These are phyloP conservation scores for Aureobasidium sp. DNA, from an alignment of 2,329 filamentous ascomycete species.

Conservation along the genomic window DNA sequence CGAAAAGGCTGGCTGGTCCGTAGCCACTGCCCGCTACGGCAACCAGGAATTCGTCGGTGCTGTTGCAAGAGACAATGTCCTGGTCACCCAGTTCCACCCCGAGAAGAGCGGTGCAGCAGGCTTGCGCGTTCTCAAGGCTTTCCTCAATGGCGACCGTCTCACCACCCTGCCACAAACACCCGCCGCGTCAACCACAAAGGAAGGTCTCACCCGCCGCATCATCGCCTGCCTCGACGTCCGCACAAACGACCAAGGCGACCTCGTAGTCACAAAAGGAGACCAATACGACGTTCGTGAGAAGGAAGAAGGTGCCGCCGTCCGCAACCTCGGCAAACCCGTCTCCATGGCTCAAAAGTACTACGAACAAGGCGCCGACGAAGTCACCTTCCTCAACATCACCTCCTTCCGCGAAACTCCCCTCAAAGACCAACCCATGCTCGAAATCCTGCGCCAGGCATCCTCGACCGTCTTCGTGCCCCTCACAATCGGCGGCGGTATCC, in stretches of 20 bases:
- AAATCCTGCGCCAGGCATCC: constrained; percentile 78
- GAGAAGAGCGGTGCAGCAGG: constrained; percentile 94
- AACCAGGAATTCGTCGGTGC: constrained; percentile 87
- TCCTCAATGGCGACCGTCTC: constrained; percentile 65
- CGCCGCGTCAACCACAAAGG: constrained; percentile 31
- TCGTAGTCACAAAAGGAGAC: constrained; percentile 97
- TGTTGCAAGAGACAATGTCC: constrained; percentile 74
- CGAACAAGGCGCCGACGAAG: constrained; percentile 90
- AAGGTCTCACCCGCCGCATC: constrained; percentile 82
- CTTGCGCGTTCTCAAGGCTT: constrained; percentile 74
- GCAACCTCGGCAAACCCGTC: constrained; percentile 94
- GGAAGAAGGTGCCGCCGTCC: constrained; percentile 57
- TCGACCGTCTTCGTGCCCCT: constrained; percentile 92
- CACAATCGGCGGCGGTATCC: constrained; percentile 91
- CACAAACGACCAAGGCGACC: constrained; percentile 85
- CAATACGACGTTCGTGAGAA: constrained; percentile 98
- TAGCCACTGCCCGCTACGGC: constrained; percentile 87
- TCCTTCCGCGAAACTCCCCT: constrained; percentile 93
- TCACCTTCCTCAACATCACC: constrained; percentile 97
- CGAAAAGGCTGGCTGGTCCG: constrained; percentile 77
- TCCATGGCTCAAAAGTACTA: constrained; percentile 93
- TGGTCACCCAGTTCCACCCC: constrained; percentile 94
- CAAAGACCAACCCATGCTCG: constrained; percentile 90
- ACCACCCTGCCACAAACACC: constrained; percentile 43
- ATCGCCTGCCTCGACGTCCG: constrained; percentile 96